Evolutionary conservation across 2,329 filamentous ascomycete genomes (phyloP).

Genomic region (Penicillium expansum): DNA sequence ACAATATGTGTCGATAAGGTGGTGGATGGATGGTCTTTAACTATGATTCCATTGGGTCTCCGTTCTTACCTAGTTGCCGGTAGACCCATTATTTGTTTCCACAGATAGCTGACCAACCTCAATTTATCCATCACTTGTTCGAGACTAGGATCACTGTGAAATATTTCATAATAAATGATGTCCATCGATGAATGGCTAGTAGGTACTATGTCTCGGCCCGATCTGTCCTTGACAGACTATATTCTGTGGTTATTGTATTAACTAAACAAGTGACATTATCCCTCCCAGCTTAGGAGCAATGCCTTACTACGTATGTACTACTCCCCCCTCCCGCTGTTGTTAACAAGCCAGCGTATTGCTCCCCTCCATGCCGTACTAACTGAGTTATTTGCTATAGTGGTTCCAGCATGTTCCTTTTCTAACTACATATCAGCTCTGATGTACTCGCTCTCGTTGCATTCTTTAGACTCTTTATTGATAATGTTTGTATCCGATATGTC

Average conservation of each 20-base stretch:
- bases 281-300: not conserved
- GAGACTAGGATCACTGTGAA: not conserved
- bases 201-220: not conserved
- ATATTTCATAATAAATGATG: not conserved
- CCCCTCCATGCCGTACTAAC: not conserved
- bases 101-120: slow-evolving; percentile 7
- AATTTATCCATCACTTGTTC: slow-evolving; percentile 16
- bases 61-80: not conserved
- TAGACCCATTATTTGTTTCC: not conserved
- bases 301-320: not conserved
- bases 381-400: too few species aligned
- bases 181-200: not conserved
- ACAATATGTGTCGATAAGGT: slow-evolving; percentile 2
- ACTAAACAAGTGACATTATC: not conserved
- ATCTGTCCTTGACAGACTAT: too few species aligned
- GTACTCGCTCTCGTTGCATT: not conserved
- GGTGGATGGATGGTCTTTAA: slow-evolving; percentile 5
- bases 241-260: too few species aligned
- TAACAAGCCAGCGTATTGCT: not conserved
- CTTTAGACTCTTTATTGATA: not conserved
- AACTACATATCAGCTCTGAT: not conserved
- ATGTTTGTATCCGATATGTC: not conserved
- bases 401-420: not conserved
- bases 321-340: not conserved
- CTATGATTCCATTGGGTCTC: slow-evolving; percentile 1